Evolutionary conservation across 2,329 filamentous ascomycete species (phyloP).

Genomic region (Coniochaeta sp.): DNA sequence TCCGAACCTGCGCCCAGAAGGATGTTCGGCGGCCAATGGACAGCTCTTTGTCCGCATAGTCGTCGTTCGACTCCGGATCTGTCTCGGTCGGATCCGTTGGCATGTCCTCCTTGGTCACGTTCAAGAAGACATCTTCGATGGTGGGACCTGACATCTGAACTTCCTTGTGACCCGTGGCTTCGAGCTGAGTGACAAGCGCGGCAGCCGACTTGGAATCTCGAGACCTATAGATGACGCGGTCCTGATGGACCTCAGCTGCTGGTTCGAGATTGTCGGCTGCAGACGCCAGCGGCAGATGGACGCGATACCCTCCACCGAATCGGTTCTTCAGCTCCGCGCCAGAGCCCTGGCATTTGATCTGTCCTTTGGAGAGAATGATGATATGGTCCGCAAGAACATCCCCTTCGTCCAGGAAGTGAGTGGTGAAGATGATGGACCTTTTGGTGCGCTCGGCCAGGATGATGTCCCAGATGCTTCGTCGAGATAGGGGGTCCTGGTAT

Average conservation of each 20-base stretch:
- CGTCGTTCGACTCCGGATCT: background rate
- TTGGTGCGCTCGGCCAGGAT: conserved; percentile 54
- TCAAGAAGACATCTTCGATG: conserved; percentile 26
- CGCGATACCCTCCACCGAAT: conserved; percentile 57
- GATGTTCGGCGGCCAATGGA: conserved; percentile 7
- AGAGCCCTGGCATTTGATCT: conserved; percentile 54
- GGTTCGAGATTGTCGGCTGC: conserved; percentile 24
- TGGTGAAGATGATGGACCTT: conserved; percentile 60
- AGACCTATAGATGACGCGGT: conserved; percentile 49
- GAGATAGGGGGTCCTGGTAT: conserved; percentile 50
- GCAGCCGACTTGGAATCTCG: conserved; percentile 24
- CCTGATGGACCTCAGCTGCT: conserved; percentile 42
- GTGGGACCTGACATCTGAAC: conserved; percentile 22
- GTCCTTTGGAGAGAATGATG: conserved; percentile 56
- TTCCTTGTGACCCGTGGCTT: conserved; percentile 37
- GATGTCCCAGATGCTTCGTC: conserved; percentile 65
- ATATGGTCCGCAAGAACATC: conserved; percentile 64
- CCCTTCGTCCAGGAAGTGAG: conserved; percentile 65
- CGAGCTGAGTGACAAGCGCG: conserved; percentile 30
- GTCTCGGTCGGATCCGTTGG: background rate
- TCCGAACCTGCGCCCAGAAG: conserved; percentile 11
- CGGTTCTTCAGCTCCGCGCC: conserved; percentile 57
- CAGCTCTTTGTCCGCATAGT: conserved; percentile 3
- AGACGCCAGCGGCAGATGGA: conserved; percentile 28
- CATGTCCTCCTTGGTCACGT: conserved; percentile 16